Percentiles rank a stretch among this genome's conserved stretches.
Conservation (phyloP, 2,329 filamentous ascomycete genomes). For the Fusarium proliferatum region DNA sequence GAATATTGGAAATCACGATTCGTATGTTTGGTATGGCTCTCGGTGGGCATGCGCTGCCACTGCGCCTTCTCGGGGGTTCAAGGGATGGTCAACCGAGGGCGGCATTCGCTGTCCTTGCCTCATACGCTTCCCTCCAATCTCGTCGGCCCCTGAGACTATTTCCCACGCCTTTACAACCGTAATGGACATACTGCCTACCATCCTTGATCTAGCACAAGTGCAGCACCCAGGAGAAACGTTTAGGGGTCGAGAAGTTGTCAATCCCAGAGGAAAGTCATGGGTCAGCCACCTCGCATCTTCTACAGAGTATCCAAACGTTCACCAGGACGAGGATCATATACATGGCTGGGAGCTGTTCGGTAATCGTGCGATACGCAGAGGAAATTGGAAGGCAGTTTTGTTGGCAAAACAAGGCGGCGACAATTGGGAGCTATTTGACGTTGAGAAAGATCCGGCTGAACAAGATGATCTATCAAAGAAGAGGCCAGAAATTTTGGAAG, state of each 20-base stretch:
- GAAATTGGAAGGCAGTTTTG: slow-evolving; percentile 65
- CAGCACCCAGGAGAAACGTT: slow-evolving; percentile 52
- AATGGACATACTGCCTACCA: slow-evolving; percentile 61
- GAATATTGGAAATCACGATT: slow-evolving; percentile 65
- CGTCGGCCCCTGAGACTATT: slow-evolving; percentile 48
- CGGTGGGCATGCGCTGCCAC: slow-evolving; percentile 60
- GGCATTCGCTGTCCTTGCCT: slow-evolving; percentile 25
- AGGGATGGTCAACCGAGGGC: slow-evolving; percentile 42
- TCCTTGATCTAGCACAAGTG: slow-evolving; percentile 58
- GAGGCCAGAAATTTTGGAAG: slow-evolving; percentile 11
- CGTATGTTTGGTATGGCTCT: slow-evolving; percentile 70
- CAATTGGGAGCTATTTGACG: slow-evolving; percentile 22
- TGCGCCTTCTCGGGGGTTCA: slow-evolving; percentile 53
- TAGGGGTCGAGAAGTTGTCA: slow-evolving; percentile 28
- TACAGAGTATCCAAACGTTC: slow-evolving; percentile 12
- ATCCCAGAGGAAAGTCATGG: slow-evolving; percentile 23
- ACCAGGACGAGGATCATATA: slow-evolving; percentile 56
- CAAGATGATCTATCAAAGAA: neutral
- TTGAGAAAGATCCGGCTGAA: slow-evolving; percentile 8
- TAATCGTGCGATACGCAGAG: slow-evolving; percentile 62
- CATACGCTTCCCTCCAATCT: slow-evolving; percentile 45
- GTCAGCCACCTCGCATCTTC: slow-evolving; percentile 2
- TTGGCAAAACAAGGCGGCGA: neutral
- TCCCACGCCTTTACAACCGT: slow-evolving; percentile 49
- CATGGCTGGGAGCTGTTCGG: slow-evolving; percentile 68